These are phyloP conservation scores for Sporothrix sp. DNA, from an alignment of 2,329 filamentous ascomycete species.

Conservation along the genomic window DNA sequence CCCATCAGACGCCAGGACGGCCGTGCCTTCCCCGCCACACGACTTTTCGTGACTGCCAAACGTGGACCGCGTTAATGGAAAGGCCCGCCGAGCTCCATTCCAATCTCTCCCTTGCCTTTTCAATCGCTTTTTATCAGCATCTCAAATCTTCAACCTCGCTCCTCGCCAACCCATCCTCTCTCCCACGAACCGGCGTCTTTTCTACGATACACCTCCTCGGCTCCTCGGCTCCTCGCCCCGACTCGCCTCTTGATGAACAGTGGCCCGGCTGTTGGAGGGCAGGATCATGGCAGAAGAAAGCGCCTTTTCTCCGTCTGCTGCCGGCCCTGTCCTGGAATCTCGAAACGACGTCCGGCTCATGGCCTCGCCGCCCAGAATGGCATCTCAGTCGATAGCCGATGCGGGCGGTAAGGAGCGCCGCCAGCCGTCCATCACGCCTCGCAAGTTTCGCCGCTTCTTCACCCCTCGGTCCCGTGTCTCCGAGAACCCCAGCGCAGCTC, in stretches of 20 bases:
- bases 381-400: conserved; percentile 10
- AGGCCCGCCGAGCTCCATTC: conserved; percentile 1
- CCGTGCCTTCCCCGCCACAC: conserved; percentile 19
- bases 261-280: not conserved
- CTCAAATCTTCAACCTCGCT: not conserved
- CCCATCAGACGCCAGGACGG: conserved; percentile 9
- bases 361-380: conserved; percentile 21
- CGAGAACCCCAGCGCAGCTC: conserved; percentile 29
- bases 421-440: conserved; percentile 43
- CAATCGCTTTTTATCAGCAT: not conserved
- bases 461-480: conserved; percentile 37
- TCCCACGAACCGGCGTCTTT: not conserved
- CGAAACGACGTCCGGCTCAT: conserved; percentile 4
- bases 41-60: conserved; percentile 8
- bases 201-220: not conserved
- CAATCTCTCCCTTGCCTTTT: not conserved
- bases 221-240: too few species aligned
- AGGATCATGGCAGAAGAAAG: conserved; percentile 19
- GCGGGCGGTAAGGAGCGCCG: conserved; percentile 34
- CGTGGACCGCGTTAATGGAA: conserved; percentile 12
- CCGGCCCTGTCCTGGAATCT: conserved; percentile 1
- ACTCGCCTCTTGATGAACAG: not conserved
- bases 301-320: conserved; percentile 8
- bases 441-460: conserved; percentile 45
- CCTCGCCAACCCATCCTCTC: not conserved